Base-by-base conservation (phyloP, 164 flowering plant species). In the Berberis thunbergii region DNA sequence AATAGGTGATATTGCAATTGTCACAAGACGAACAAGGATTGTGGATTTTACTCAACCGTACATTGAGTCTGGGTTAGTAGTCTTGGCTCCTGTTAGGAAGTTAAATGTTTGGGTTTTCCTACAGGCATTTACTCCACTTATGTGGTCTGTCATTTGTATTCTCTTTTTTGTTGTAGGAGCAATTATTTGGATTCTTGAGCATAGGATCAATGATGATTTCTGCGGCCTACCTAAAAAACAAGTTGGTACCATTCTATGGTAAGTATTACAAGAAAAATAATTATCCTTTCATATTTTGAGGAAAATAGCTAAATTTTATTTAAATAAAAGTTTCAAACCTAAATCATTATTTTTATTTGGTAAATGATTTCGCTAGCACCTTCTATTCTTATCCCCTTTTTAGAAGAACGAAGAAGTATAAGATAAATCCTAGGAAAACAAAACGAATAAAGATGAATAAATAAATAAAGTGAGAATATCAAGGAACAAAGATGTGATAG, bases 1-100 rank as follows among this genome's bases (percentile, higher is more conserved):
- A 44, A 68, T 87, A 41, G 97, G 97, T 41, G 94, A 88, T 73
- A 81, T 88, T 69, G 80, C 94, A 6, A 88, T 91, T 10, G 76
- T 74, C 57, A 87, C 87, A 9, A 72, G 79, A 57, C 70, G 91
- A 63, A 84, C 96, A 43, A 80, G 54, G 69, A 76, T 84, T 66
- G 94, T 61, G 54, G 97, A 91, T 76, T 88, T 88, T 57, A 88
- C 97, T 7, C 94, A 84, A 79, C 94, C 96, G 57, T 91, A 62
- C 70, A 67, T 76, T 13, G 87, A 79, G 54, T 88, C 94, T 10
- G 94, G 96, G 2, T 87, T 91, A n/a, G 89, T 88, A 7, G 82
- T 91, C 2, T 91, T 91, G 65, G 94, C 86, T 4, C 83, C 94
- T n/a, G 72, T 81, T 42, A 76, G 68, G 72, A 75, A 68, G 70